Conservation (phyloP, 148 eudicot species). For the Diospyros lotus region DNA sequence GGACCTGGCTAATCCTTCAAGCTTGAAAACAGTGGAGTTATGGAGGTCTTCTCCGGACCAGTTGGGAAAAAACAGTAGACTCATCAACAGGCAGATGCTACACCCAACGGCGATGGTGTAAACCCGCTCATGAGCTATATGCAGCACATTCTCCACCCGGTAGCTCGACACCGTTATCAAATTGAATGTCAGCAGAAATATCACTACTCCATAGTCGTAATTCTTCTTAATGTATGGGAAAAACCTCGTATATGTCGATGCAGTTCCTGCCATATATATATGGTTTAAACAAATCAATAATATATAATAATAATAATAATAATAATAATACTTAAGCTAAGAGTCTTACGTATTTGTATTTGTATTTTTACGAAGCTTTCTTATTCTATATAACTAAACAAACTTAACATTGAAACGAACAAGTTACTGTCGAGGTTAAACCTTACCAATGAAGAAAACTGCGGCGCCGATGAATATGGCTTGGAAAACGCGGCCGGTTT, state of each 20-base stretch:
- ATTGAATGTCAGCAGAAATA: conserved; percentile 82
- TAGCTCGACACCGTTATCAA: conserved; percentile 78
- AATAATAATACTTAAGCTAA: too few species aligned
- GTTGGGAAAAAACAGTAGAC: conserved; percentile 65
- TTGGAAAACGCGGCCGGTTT: conserved; percentile 36
- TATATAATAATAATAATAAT: too few species aligned
- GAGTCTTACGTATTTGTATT: too few species aligned
- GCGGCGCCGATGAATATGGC: conserved; percentile 71
- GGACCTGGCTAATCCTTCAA: conserved; percentile 74
- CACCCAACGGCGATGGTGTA: conserved; percentile 75
- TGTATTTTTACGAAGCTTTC: too few species aligned
- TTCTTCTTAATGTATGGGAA: conserved; percentile 84
- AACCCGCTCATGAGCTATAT: conserved; percentile 63
- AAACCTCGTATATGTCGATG: conserved; percentile 74
- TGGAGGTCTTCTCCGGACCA: conserved; percentile 98
- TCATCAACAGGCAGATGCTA: conserved; percentile 73
- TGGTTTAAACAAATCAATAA: background rate
- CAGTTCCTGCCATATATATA: conserved; percentile 37
- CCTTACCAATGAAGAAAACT: conserved; percentile 67
- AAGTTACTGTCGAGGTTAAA: too few species aligned
- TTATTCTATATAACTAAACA: too few species aligned
- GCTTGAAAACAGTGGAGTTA: conserved; percentile 58
- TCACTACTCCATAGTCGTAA: conserved; percentile 85
- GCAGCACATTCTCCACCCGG: conserved; percentile 61
- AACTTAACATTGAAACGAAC: too few species aligned